Evolutionary conservation across 169 alveolate genomes (phyloP).

Genomic region (Plasmodium relictum): DNA sequence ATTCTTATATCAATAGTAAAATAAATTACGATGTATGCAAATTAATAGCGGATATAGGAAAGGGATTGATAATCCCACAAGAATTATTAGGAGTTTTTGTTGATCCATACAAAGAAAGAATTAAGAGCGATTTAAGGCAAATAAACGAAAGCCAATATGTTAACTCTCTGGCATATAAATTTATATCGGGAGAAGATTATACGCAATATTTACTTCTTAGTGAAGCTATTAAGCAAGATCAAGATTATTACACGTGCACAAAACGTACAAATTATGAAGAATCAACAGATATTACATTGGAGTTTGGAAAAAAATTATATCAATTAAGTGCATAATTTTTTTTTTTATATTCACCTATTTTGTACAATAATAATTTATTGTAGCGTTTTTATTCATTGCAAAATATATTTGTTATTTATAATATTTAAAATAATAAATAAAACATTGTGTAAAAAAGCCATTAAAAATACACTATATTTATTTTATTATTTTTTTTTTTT

Average conservation of each 20-base stretch:
- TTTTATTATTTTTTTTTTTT: no score
- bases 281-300: constrained; percentile 46
- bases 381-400: background rate
- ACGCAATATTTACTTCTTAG: constrained; percentile 58
- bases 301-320: constrained; percentile 54
- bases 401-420: background rate
- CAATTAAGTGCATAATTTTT: constrained; percentile 49
- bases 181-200: constrained; percentile 66
- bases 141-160: constrained; percentile 69
- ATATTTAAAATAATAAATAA: background rate
- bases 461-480: no score
- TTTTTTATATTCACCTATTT: no score
- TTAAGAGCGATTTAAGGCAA: constrained; percentile 54
- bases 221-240: constrained; percentile 34
- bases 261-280: constrained; percentile 43
- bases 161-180: constrained; percentile 48
- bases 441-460: no score
- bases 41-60: constrained; percentile 68
- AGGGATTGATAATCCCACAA: constrained; percentile 48
- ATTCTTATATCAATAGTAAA: constrained; percentile 87
- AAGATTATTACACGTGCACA: constrained; percentile 40
- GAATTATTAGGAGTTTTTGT: constrained; percentile 74
- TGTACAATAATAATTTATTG: background rate
- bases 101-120: constrained; percentile 72
- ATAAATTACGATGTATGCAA: constrained; percentile 88